A percentile compares a stretch with the other conserved stretches of the same genome.
phyloP scores from a whole-genome alignment of 805 yeast genomes.

The Saturnispora hagleri region DNA sequence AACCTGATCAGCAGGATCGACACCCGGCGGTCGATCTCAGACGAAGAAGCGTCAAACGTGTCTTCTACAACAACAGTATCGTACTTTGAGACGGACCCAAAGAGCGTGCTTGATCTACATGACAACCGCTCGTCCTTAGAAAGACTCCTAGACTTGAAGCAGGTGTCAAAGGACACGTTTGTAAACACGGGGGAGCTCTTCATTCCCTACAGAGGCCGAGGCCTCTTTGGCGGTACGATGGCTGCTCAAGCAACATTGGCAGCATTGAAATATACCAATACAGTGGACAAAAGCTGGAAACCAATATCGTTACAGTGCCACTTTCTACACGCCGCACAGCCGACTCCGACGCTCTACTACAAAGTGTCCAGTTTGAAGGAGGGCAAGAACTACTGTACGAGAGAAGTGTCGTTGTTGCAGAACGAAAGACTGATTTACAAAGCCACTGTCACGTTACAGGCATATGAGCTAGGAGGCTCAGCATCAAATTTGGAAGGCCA shows the following conservation, averaged over 20 bases:
- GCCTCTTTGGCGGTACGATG: slow-evolving; percentile 63
- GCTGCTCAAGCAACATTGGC: slow-evolving; percentile 60
- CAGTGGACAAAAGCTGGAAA: slow-evolving; percentile 26
- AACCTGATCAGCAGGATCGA: neutral
- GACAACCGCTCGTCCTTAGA: slow-evolving; percentile 15
- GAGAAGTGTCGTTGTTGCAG: slow-evolving; percentile 50
- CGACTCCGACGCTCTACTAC: slow-evolving; percentile 38
- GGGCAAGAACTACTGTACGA: slow-evolving; percentile 43
- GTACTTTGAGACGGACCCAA: neutral
- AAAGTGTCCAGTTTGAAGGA: slow-evolving; percentile 43
- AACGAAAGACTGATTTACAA: slow-evolving; percentile 40
- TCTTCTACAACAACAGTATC: neutral
- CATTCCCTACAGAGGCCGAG: slow-evolving; percentile 48
- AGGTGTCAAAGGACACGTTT: slow-evolving; percentile 17
- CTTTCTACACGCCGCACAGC: slow-evolving; percentile 48
- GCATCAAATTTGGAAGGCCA: slow-evolving; percentile 25
- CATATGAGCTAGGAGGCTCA: slow-evolving; percentile 24
- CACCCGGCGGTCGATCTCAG: neutral
- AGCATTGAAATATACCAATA: slow-evolving; percentile 43
- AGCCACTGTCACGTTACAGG: slow-evolving; percentile 41
- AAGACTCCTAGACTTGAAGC: slow-evolving; percentile 17
- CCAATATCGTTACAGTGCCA: slow-evolving; percentile 59
- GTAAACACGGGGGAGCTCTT: slow-evolving; percentile 20
- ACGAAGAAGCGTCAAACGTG: neutral
- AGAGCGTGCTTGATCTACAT: neutral